Conservation (phyloP, 371 early-diverging fungal species). For the Syncephalastrum contaminatum region DNA sequence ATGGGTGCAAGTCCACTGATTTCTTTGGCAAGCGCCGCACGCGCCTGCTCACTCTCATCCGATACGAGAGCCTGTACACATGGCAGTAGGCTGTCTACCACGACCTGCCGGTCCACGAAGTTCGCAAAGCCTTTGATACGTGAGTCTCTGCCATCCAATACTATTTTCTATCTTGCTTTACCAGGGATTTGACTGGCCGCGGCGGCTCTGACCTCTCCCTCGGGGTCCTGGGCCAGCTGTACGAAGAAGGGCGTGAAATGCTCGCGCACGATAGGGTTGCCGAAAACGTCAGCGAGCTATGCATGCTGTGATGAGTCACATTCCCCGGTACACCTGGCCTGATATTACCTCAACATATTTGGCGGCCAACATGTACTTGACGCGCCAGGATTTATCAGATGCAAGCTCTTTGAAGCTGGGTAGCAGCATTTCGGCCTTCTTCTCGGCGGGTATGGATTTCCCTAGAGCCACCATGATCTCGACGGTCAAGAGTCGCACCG, state of each 20-base stretch:
- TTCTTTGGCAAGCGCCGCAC: constrained; percentile 93
- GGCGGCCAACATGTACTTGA: constrained; percentile 96
- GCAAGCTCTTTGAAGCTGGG: constrained; percentile 73
- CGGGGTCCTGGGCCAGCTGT: constrained; percentile 85
- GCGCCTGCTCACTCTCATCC: constrained; percentile 95
- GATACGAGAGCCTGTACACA: constrained; percentile 88
- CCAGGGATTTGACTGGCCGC: constrained; percentile 85
- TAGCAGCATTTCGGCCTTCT: constrained; percentile 71
- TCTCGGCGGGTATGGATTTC: constrained; percentile 69
- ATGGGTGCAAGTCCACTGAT: constrained; percentile 94
- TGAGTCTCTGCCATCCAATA: too few species aligned
- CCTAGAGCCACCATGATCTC: constrained; percentile 89
- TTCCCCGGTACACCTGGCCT: neutral
- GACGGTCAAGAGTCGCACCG: constrained; percentile 92
- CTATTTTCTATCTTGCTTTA: constrained; percentile 14
- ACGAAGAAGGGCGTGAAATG: constrained; percentile 76
- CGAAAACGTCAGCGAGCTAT: constrained; percentile 80
- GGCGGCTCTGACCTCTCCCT: constrained; percentile 96
- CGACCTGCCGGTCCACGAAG: constrained; percentile 75
- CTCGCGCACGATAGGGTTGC: constrained; percentile 68
- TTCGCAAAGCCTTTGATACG: constrained; percentile 70
- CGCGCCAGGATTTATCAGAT: constrained; percentile 95
- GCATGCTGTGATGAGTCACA: neutral
- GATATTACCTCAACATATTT: constrained; percentile 82
- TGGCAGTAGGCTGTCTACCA: constrained; percentile 82